These are phyloP conservation scores for Magnusiomyces clavatus DNA, from an alignment of 1,139 yeast genomes.

Conservation along the genomic window DNA sequence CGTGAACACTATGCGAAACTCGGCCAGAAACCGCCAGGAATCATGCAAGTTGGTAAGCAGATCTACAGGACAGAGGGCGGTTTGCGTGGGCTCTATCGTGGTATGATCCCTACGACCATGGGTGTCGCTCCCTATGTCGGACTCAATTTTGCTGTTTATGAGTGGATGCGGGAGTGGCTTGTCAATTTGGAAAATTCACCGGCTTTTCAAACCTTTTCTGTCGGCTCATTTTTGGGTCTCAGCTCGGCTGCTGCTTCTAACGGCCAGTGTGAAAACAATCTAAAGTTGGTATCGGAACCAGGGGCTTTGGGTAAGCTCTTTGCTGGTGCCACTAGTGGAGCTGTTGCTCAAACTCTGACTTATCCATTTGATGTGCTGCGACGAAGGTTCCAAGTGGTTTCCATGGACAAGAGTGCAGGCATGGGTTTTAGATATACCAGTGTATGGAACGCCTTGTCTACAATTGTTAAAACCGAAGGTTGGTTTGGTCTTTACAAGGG, in stretches of 20 bases:
- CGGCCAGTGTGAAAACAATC: too few species aligned
- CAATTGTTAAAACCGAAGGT: conserved; percentile 71
- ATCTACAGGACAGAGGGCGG: conserved; percentile 82
- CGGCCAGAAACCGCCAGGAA: conserved; percentile 50
- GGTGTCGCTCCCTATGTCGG: conserved; percentile 98
- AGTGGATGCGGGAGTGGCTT: conserved; percentile 54
- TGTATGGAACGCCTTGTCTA: conserved; percentile 60
- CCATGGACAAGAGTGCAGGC: conserved; percentile 54
- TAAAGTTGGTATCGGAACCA: conserved; percentile 23
- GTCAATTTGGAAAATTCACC: conserved; percentile 23
- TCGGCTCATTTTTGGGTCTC: conserved; percentile 14
- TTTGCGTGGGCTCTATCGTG: conserved; percentile 65
- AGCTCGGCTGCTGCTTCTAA: too few species aligned
- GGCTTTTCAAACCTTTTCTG: too few species aligned
- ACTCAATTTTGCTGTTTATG: conserved; percentile 84
- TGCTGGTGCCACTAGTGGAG: conserved; percentile 87
- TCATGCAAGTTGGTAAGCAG: conserved; percentile 46
- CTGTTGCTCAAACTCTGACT: conserved; percentile 70
- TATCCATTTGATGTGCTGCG: conserved; percentile 88
- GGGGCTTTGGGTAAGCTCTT: conserved; percentile 49
- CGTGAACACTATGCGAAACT: conserved; percentile 36
- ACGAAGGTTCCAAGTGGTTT: conserved; percentile 83
- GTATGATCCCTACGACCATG: conserved; percentile 77
- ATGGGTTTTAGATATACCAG: conserved; percentile 74
- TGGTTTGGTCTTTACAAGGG: conserved; percentile 79